Evolutionary conservation across 73 alveolate species (phyloP).

Genomic region (Paramecium caudatum): DNA sequence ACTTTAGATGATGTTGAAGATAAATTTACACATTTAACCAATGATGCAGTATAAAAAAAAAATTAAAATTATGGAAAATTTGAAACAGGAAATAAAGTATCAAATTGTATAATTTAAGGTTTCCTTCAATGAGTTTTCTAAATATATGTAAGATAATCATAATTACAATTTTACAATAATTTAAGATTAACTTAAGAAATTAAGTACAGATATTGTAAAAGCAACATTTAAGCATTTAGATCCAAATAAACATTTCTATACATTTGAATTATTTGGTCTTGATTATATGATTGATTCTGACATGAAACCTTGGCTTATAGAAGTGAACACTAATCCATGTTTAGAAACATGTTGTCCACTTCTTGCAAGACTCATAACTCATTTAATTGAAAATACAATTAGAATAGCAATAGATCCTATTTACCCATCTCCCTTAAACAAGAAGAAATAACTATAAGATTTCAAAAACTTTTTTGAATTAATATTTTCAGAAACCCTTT

Average conservation of each 20-base stretch:
- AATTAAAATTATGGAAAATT: constrained; percentile 80
- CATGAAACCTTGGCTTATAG: constrained; percentile 92
- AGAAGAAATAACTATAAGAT: constrained; percentile 23
- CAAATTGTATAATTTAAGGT: constrained; percentile 65
- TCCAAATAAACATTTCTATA: constrained; percentile 48
- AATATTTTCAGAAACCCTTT: constrained; percentile 1
- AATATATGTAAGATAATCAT: constrained; percentile 70
- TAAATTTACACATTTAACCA: constrained; percentile 81
- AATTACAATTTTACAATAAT: constrained; percentile 36
- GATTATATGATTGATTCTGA: constrained; percentile 95
- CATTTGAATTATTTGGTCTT: constrained; percentile 86
- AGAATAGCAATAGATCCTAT: constrained; percentile 94
- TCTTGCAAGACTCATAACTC: constrained; percentile 90
- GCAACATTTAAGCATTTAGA: constrained; percentile 51
- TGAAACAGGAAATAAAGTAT: constrained; percentile 84
- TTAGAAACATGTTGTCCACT: constrained; percentile 94
- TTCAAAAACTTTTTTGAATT: constrained; percentile 16
- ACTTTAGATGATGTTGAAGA: constrained; percentile 73
- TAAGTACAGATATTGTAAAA: background rate
- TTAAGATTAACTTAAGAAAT: background rate
- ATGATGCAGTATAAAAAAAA: constrained; percentile 83
- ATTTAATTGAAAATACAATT: constrained; percentile 93
- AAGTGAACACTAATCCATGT: constrained; percentile 97
- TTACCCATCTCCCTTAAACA: constrained; percentile 78
- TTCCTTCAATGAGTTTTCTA: constrained; percentile 79